These are phyloP conservation scores for Pseudogymnoascus sp. DNA, from an alignment of 2,329 filamentous ascomycete genomes.

Conservation along the genomic window DNA sequence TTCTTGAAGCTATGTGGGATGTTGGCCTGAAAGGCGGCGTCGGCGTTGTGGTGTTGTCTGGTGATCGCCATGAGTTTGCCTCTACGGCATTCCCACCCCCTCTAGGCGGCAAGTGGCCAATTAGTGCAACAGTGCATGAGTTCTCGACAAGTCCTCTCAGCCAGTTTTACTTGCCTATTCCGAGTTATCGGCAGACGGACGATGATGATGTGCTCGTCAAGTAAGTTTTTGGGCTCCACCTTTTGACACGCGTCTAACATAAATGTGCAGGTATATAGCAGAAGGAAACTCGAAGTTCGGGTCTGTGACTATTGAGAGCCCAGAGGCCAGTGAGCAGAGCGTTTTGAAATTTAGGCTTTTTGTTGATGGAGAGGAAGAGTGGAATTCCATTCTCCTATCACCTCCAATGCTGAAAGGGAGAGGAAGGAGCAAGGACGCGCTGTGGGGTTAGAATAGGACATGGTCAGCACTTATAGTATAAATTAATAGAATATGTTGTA, in stretches of 20 bases:
- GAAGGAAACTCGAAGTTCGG: conserved; percentile 87
- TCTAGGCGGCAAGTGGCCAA: conserved; percentile 52
- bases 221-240: conserved; percentile 43
- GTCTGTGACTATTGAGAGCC: conserved; percentile 67
- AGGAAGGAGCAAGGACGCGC: conserved; percentile 23
- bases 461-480: neutral
- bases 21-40: conserved; percentile 61
- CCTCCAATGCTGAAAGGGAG: conserved; percentile 31
- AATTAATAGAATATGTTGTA: neutral
- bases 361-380: conserved; percentile 71
- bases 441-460: conserved; percentile 23
- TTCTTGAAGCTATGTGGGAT: conserved; percentile 91
- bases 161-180: conserved; percentile 85
- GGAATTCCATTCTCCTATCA: conserved; percentile 55
- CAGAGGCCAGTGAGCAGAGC: conserved; percentile 57
- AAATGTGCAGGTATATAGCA: conserved; percentile 58
- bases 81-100: conserved; percentile 72
- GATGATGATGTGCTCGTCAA: conserved; percentile 77
- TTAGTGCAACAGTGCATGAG: conserved; percentile 67
- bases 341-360: conserved; percentile 74
- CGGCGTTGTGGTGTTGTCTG: conserved; percentile 77
- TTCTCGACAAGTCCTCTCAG: conserved; percentile 87
- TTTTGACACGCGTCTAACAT: neutral
- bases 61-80: conserved; percentile 94
- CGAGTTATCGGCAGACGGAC: conserved; percentile 76